These are phyloP conservation scores for Flaveria linearis DNA, from an alignment of 129 eudicot species.

Conservation along the genomic window DNA sequence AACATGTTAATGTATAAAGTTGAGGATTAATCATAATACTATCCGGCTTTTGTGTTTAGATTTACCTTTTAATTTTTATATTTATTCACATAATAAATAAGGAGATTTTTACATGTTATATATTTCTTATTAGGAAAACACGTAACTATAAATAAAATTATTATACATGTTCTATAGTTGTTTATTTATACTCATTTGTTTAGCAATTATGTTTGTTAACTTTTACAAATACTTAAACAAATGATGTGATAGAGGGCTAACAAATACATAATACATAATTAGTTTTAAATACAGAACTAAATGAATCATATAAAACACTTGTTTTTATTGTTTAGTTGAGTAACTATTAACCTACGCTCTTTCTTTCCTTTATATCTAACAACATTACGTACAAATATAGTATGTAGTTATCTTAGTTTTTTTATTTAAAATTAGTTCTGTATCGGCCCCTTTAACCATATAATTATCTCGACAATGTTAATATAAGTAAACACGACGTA, in stretches of 20 bases:
- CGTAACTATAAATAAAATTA: neutral
- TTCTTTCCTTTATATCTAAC: no score
- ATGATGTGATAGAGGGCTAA: neutral
- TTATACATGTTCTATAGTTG: neutral
- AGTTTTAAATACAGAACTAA: no score
- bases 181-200: neutral
- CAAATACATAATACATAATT: no score
- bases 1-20: neutral
- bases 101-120: neutral
- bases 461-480: no score
- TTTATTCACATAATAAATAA: neutral
- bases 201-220: neutral
- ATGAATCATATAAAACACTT: no score
- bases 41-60: neutral
- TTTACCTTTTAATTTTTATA: neutral
- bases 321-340: no score
- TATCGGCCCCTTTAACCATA: no score
- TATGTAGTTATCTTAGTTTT: no score
- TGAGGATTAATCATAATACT: neutral
- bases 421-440: no score
- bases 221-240: neutral
- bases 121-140: neutral
- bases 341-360: no score
- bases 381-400: no score
- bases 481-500: no score